Base-by-base conservation (phyloP, 2,329 filamentous ascomycete genomes). In the Fusarium equiseti region DNA sequence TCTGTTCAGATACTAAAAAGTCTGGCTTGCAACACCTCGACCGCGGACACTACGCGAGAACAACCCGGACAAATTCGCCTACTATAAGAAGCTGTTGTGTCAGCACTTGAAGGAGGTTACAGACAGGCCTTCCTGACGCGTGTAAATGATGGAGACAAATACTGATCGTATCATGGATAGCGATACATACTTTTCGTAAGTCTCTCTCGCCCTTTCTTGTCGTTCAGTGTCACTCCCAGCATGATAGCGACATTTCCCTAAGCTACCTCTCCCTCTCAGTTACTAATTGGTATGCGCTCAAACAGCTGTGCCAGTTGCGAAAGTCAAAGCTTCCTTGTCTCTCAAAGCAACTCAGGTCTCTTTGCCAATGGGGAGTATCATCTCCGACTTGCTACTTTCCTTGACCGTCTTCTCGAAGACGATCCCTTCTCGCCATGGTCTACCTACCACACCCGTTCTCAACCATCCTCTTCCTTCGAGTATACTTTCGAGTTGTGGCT, bases 381-480 rank as follows among this genome's bases (percentile, higher is more conserved):
- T 10, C 13, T 48, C 32, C 67, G 44, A 29, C 22, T 70, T 16
- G 15, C 29, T 29, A 22, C 27, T 38, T 58, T 44, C 18, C 7
- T 63, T 15, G 13, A 44, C n/a, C n/a, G 32, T 8, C 31, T 31
- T 22, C 26, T 22, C 26, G 26, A 45, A 38, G 46, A 62, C 1
- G 61, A 57, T 26, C 49, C 63, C 9, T 35, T 56, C 31, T 67
- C 63, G 13, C 16, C 15, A 15, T 52, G 55, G 32, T 15, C 40
- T 10, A 15, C 31, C 8, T 48, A 31, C 6, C 16, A 24, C 8
- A 29, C 20, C 8, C 18, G n/a, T 15, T 16, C 45, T 31, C 12
- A 6, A 16, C 16, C 31, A 18, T 26, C 13, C 4, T 18, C 32
- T 38, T 15, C 42, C 9, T 53, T 38, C 11, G 20, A 13, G 8